Conservation (phyloP, 1,139 yeast genomes). For the Diutina mesorugosa region DNA sequence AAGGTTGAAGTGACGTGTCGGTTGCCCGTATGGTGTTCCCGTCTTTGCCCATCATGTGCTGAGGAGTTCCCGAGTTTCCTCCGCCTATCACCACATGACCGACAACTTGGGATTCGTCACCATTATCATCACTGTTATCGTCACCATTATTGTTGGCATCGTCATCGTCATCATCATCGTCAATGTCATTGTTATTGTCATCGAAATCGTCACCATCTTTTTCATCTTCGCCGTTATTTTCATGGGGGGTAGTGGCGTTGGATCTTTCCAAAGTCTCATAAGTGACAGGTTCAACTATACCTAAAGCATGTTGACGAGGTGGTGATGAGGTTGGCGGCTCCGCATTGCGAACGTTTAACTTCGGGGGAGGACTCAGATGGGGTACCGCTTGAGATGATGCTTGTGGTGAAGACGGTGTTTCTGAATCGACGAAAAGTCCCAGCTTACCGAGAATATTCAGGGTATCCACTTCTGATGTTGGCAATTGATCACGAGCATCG, state of each 20-base stretch:
- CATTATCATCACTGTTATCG: background rate
- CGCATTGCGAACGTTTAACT: background rate
- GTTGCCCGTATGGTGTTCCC: too few species aligned
- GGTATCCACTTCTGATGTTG: background rate
- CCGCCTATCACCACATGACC: background rate
- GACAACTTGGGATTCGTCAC: background rate
- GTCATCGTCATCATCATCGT: background rate
- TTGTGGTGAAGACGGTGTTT: background rate
- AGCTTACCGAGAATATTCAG: background rate
- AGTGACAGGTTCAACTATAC: background rate
- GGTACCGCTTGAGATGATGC: background rate
- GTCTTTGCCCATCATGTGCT: too few species aligned
- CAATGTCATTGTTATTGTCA: background rate
- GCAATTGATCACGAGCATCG: background rate
- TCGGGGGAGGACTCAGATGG: background rate
- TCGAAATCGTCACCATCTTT: background rate
- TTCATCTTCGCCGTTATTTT: background rate
- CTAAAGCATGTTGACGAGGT: background rate
- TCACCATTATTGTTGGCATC: background rate
- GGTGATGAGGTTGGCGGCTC: background rate
- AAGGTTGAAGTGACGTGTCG: too few species aligned
- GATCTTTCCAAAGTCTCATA: background rate
- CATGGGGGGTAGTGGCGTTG: background rate
- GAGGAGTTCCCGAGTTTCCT: too few species aligned
- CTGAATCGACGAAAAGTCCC: background rate